Base-by-base conservation (phyloP, 2,329 filamentous ascomycete genomes). In the Microdochium paspali region DNA sequence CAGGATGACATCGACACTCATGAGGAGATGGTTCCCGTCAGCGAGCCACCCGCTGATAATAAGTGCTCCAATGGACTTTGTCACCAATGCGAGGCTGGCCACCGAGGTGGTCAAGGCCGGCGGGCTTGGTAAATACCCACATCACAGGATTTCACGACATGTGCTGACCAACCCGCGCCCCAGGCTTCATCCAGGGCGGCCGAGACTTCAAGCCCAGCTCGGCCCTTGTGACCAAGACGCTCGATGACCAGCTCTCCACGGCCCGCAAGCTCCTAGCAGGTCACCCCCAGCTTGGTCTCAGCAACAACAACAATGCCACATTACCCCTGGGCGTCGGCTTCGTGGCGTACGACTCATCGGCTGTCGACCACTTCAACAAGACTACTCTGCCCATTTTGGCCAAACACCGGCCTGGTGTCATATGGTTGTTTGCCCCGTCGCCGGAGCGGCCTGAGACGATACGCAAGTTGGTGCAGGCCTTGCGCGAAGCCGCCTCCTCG, bases 391-490 rank as follows among this genome's bases (percentile, higher is more conserved):
- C 74, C 1, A 53, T 84, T 12, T 65, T 87, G 18, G 57, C 58
- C 23, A 64, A 68, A 50, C 73, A 80, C 59, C 63, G 62, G 0
- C 80, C 82, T 2, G 74, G 73, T 2, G 82, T 79, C 0, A 68
- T 82, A 9, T 87, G 83, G 83, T 71, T 87, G 44, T 86, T 85
- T 56, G 82, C 82, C 2, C 79, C 80, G 2, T 63, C 67, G 26
- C 65, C 67, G 4, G 59, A 40, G 7, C 44, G 42, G 12, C 55
- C 58, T 1, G 48, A 52, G 2, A 58, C 59, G 1, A 30, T 58
- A n/a, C 46, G 49, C 1, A 23, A 49, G 28, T 47, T 60, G 20
- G 51, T 62, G 49, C 40, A 21, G 21, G 25, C 42, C 44, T 15
- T 49, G 35, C 35, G 35, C 6, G 3, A 40, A 18, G 35, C 35